Evolutionary conservation across 2,329 filamentous ascomycete species (phyloP), one percentile per base, ranked within the genome.

Genomic region (Aspergillus tubingensis): DNA sequence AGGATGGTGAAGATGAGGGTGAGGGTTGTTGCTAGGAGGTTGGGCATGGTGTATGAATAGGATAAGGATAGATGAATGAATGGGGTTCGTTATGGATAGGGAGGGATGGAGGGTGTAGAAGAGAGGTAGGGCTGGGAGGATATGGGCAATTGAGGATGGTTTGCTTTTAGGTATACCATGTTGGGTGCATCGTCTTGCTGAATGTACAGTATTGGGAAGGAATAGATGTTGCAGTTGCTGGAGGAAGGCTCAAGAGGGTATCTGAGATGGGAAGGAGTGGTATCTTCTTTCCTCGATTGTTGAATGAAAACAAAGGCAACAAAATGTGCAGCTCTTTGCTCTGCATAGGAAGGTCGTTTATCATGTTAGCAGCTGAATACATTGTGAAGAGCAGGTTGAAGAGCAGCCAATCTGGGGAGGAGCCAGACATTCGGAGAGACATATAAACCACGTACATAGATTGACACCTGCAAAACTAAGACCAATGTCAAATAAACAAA

Each of bases 41-140:
- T 62, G 51, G 57, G 60, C 54, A 15, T 27, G 21, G 23, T 23
- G 3, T 23, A 59, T 62, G 51, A 47, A 36, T 48, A 43, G 27
- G 19, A 43, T 62, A 57, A 60, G 43, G 36, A 62, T 62, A 32
- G 27, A 47, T 36, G 5, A 36, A 13, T 2, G 30, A 32, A 10
- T 32, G 41, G 11, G 7, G 38, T 47, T 55, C 27, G 43, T 8
- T 23, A 55, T 55, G 47, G 32, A 17, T 50, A 32, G 15, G 8
- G 41, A 23, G 41, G 47, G 25, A 17, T 10, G 27, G 25, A 6
- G n/a, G n/a, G 25, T 32, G 3, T 13, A 7, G 19, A 21, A 2
- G 2, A 8, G 25, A 2, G 8, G n/a, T 36, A 49, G n/a, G 15
- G 1, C 2, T 10, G n/a, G 17, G 47, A 11, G 25, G 47, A 11